Evolutionary conservation across 192 early-diverging fungal species (phyloP), one percentile per base, ranked within the genome.

Genomic region (Linnemannia schmuckeri): DNA sequence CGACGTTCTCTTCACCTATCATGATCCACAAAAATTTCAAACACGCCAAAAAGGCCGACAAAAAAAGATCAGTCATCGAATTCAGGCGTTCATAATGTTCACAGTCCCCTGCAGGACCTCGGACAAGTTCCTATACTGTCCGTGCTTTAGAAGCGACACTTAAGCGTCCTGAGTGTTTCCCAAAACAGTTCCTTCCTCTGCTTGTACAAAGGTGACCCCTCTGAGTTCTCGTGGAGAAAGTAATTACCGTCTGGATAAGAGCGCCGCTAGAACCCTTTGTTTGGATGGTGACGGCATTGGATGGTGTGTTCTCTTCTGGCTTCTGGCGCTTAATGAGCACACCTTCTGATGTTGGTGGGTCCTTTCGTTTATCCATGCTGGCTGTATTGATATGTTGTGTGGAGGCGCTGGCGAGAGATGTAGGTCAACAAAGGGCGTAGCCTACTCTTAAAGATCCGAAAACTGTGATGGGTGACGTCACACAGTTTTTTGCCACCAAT

Each of bases 281-380:
- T 33, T 82, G 80, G 37, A 88, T 89, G 10, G 80, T 77, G 52
- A 88, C 87, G 17, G 83, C 87, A 83, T 79, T 88, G 7, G 82
- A 80, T 37, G 75, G 35, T 33, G 73, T 5, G 4, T 3, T 61
- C 17, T 88, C 79, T 20, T 90, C 89, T 27, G 79, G 69, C 72
- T 81, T 83, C 77, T 90, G 89, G 6, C 79, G 77, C 49, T 85
- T 89, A 54, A 90, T 76, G 57, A 90, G 82, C 30, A 76, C 74
- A 38, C 76, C 81, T 1, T 78, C 81, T 41, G 78, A 61, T 12
- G 78, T 78, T 66, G 88, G 88, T 78, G 85, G 75, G 44, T 89
- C 84, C 75, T 88, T 89, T 17, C 88, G 83, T 72, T 89, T 89
- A 57, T 89, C 88, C 76, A 86, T 86, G 70, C 4, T 24, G 33